Conservation (phyloP, 2,329 filamentous ascomycete species). For the Talaromyces piceae region DNA sequence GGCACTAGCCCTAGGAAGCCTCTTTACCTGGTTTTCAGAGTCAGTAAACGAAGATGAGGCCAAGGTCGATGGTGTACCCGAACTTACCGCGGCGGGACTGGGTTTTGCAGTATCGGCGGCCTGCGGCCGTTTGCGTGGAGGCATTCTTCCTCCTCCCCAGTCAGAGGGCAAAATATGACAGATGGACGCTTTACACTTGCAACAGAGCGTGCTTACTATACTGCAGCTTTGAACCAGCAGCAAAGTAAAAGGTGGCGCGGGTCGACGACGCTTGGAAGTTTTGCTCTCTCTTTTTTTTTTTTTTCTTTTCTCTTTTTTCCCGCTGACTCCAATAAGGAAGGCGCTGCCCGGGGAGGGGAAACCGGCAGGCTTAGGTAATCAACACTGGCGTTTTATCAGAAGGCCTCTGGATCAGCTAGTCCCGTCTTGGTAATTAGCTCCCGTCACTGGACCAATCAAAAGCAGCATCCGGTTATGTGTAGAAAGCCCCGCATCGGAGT, state of each 20-base stretch:
- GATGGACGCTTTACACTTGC: not conserved
- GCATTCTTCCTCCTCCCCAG: slow-evolving; percentile 22
- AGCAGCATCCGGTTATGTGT: not conserved
- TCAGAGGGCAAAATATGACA: not conserved
- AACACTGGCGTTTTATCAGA: not conserved
- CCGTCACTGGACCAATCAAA: not conserved
- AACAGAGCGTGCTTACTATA: not conserved
- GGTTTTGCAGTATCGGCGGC: slow-evolving; percentile 17
- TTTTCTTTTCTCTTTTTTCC: not conserved
- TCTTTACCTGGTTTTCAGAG: slow-evolving; percentile 9
- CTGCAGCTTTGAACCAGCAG: not conserved
- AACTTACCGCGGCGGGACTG: slow-evolving; percentile 16
- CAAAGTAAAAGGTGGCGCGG: not conserved
- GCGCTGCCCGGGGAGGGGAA: slow-evolving; percentile 5
- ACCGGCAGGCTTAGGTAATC: slow-evolving; percentile 11
- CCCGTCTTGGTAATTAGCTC: not conserved
- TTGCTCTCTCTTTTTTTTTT: slow-evolving; percentile 6
- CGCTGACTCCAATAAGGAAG: not conserved
- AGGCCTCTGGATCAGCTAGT: not conserved
- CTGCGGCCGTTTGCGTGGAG: slow-evolving; percentile 31
- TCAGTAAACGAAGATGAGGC: slow-evolving; percentile 9
- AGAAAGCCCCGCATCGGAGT: not conserved
- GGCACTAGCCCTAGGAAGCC: not conserved
- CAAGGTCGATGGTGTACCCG: not conserved
- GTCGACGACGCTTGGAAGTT: not conserved